Conservation (phyloP, 345 rosid species). For the Xanthoceras sorbifolium region DNA sequence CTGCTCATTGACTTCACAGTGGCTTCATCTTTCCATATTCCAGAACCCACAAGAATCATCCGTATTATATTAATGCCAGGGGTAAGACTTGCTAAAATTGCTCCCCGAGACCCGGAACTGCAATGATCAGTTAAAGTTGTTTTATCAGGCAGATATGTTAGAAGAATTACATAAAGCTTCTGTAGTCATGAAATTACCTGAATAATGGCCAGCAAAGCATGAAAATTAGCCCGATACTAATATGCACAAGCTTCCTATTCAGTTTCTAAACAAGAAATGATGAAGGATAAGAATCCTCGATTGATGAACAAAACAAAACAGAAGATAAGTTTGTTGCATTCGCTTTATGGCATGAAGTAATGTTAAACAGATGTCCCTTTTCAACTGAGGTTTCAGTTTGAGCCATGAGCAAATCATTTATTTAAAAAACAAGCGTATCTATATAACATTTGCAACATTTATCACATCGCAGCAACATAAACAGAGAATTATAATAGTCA, state of each 20-base stretch:
- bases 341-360: not conserved
- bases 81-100: conserved; percentile 64
- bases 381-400: not conserved
- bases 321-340: not conserved
- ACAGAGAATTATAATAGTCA: not conserved
- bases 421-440: not conserved
- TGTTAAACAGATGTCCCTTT: not conserved
- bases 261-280: conserved; percentile 49
- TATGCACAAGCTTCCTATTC: conserved; percentile 88
- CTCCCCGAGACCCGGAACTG: conserved; percentile 83
- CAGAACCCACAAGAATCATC: conserved; percentile 78
- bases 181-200: conserved; percentile 50
- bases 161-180: conserved; percentile 9
- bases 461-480: not conserved
- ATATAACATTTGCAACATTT: not conserved
- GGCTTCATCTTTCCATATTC: conserved; percentile 80
- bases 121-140: conserved; percentile 25
- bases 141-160: conserved; percentile 11
- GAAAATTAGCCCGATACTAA: conserved; percentile 77
- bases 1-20: conserved; percentile 95
- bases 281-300: conserved; percentile 10
- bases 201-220: conserved; percentile 90
- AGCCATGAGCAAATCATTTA: not conserved
- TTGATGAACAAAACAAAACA: conserved; percentile 3
- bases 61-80: conserved; percentile 72